Base-by-base conservation (phyloP, 2,329 filamentous ascomycete species). In the Botrytis medusae region DNA sequence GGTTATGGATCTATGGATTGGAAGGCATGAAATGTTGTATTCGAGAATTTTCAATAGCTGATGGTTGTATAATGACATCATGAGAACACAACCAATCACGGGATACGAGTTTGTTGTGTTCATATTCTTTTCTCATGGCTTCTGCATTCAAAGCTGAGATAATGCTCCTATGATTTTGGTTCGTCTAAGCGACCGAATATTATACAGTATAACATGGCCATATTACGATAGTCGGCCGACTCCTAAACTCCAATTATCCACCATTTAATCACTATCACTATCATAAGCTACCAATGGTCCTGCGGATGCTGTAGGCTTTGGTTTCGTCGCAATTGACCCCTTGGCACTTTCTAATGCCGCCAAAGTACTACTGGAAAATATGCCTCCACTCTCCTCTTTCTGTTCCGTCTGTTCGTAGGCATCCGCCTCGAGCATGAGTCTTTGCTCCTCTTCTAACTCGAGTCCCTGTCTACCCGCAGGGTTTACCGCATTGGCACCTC, bases 221-320 rank as follows among this genome's bases (percentile, higher is more conserved):
- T 67, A 37, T 22, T 29, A 48, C 67, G 25, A 22, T 51, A 32
- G 72, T 69, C 64, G 46, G 44, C 62, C 44, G 18, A 73, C 48
- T 63, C 74, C 71, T 46, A 18, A 77, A 77, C 75, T 71, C 77
- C 75, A 68, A 16, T 67, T 8, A 74, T 69, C 54, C 51, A 42
- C 62, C 60, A 71, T 51, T 72, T 74, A 79, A 78, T 97, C 95
- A 80, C 94, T 93, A 83, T 97, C 94, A 81, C 93, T 98, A 72
- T 91, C 94, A 80, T 99, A 99, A 40, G 88, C 92, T 32, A 98
- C 96, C 76, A 98, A 84, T 10, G 94, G 92, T 1, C 93, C 93
- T 29, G 88, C 82, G 42, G 89, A 83, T 42, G 87, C 83, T 16
- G 87, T 82, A 70, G 89, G 86, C 60, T 87, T 85, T 68, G 82